Base-by-base conservation (phyloP, 2,329 filamentous ascomycete species). In the Colletotrichum spinosum region DNA sequence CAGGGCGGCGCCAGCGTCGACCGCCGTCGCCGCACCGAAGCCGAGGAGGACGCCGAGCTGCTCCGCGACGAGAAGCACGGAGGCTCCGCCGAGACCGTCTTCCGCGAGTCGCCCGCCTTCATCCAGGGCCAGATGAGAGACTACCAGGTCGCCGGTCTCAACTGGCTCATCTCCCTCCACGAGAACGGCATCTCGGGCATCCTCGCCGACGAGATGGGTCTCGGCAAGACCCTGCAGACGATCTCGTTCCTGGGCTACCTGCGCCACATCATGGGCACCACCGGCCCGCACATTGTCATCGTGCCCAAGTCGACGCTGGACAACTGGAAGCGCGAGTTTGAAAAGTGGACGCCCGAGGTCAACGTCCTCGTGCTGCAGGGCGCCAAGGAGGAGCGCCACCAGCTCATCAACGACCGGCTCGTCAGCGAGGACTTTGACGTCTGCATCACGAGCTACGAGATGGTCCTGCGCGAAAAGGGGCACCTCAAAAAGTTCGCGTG, bases 101-200 rank as follows among this genome's bases (percentile, higher is more conserved):
- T 99, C 79, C 89, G 95, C 67, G 96, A 98, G 67, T 98, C 95
- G 2, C 96, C 96, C 11, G 80, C 90, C n/a, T 99, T 92, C 75
- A 90, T 99, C 68, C 81, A 97, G 13, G 92, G 96, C 49, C 83
- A 87, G 62, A 97, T 99, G 93, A 90, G 96, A 75, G 96, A 99
- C 78, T 99, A 99, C 79, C 96, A 99, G 78, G 85, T 99, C 71
- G 92, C 93, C 39, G 96, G 96, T 70, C 84, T 99, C 70, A 99
- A 99, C 78, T 99, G 96, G 96, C 86, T 99, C 50, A 94, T 99
- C 71, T 98, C 94, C 11, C 86, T 99, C 6, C 96, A 99, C 73
- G 96, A 99, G 79, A 99, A 99, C 73, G 96, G 96, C 82, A 99
- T 99, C 70, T 98, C 95, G 17, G 96, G 96, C 71, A 99, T 99